Evolutionary conservation across 139 green algal genomes (phyloP).

Genomic region (Tetradesmus lagerheimii): DNA sequence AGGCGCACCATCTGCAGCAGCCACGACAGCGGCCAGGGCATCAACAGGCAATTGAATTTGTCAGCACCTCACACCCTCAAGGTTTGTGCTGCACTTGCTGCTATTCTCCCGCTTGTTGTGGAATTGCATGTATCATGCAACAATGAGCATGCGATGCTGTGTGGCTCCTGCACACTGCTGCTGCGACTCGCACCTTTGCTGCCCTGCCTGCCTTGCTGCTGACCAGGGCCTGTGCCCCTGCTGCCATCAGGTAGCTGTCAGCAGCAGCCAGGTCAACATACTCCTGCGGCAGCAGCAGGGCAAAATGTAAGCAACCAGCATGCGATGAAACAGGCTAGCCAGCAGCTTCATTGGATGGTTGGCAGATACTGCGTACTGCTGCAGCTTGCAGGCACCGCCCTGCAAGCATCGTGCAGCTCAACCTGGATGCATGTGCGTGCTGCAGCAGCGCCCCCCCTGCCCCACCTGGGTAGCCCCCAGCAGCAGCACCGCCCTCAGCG

Average conservation of each 20-base stretch:
- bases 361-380: too few species aligned
- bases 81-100: too few species aligned
- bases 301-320: too few species aligned
- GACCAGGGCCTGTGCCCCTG: conserved; percentile 55
- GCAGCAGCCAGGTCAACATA: conserved; percentile 30
- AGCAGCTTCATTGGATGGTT: too few species aligned
- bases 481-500: conserved; percentile 45
- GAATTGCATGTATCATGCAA: too few species aligned
- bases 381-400: neutral
- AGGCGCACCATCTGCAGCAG: conserved; percentile 77
- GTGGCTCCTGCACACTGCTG: too few species aligned
- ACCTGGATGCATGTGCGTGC: neutral
- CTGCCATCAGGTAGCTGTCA: conserved; percentile 34
- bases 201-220: conserved; percentile 61
- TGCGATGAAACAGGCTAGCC: too few species aligned
- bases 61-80: too few species aligned
- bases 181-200: conserved; percentile 51
- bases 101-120: too few species aligned
- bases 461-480: conserved; percentile 36
- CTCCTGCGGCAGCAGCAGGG: neutral
- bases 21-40: neutral
- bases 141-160: too few species aligned
- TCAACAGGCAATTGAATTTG: neutral
- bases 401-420: too few species aligned
- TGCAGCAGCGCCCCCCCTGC: neutral